Percentiles rank a stretch among this genome's conserved stretches.
Evolutionary conservation across 2,329 filamentous ascomycete species (phyloP).

Genomic region (Exophiala sideris): DNA sequence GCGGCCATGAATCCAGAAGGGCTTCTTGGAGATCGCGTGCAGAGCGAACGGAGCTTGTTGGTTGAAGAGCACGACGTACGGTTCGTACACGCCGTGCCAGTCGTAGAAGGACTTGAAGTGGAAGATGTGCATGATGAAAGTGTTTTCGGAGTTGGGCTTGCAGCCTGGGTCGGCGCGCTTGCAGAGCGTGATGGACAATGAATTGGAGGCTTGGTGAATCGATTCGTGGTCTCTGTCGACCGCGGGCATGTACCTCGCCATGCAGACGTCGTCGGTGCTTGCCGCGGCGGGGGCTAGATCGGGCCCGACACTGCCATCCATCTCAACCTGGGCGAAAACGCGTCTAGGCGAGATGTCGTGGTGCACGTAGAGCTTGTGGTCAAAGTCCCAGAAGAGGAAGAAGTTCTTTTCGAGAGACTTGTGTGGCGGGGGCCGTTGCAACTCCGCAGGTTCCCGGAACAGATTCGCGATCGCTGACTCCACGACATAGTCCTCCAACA

Average conservation of each 20-base stretch:
- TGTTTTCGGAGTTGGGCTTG: conserved; percentile 44
- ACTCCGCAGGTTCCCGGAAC: conserved; percentile 50
- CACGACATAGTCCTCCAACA: conserved; percentile 40
- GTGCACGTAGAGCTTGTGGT: conserved; percentile 50
- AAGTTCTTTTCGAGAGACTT: conserved; percentile 58
- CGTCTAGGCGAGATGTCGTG: conserved; percentile 48
- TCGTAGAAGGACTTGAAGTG: conserved; percentile 53
- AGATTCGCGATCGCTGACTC: not conserved
- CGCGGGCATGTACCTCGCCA: conserved; percentile 46
- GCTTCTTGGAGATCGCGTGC: conserved; percentile 30
- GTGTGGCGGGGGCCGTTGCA: conserved; percentile 50
- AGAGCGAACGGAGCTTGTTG: conserved; percentile 20
- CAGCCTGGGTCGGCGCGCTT: conserved; percentile 47
- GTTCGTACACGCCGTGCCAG: conserved; percentile 38
- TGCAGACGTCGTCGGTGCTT: conserved; percentile 44
- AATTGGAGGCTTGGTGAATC: conserved; percentile 60
- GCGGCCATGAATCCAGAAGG: conserved; percentile 55
- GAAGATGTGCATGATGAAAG: conserved; percentile 54
- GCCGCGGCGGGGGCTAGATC: conserved; percentile 44
- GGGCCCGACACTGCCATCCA: conserved; percentile 46
- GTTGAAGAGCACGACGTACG: conserved; percentile 23
- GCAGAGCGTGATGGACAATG: conserved; percentile 55
- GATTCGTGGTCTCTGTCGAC: conserved; percentile 38
- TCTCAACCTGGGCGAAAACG: conserved; percentile 45
- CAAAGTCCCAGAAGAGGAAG: conserved; percentile 58